Base-by-base conservation (phyloP, 371 early-diverging fungal species). In the Mycotypha africana region DNA sequence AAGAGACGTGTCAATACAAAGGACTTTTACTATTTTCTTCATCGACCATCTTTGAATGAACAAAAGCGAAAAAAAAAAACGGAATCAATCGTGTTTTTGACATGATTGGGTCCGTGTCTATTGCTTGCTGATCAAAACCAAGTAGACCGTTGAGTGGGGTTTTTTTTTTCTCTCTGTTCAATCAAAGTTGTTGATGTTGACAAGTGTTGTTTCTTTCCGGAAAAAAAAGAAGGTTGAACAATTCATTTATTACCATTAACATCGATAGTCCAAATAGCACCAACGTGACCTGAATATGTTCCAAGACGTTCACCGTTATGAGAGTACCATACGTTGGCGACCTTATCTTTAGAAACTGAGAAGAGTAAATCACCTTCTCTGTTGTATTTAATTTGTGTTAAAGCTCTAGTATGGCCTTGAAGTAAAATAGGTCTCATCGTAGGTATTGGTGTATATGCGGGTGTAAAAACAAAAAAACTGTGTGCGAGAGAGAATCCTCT, bases 351-450 rank as follows among this genome's bases (percentile, higher is more conserved):
- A 21, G 95, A 89, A 38, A 87, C 91, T 3, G 95, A 86, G 78
- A 99, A 98, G 51, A 99, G 76, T 42, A 99, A 78, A 78, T 99
- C 99, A 47, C 99, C 99, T 60, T 99, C 99, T 40, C 82, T 60
- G 83, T 99, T 99, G 86, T 97, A 99, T 74, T 93, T 94, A 67
- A 99, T 85, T 66, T 93, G 92, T 41, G 99, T 99, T 51, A 99
- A 78, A 37, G 99, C 88, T 78, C 99, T 93, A 37, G 85, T 86
- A 75, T 99, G 99, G 24, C 97, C 99, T 81, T 90, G 89, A 47
- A 95, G 81, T 45, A 97, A 74, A 76, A 96, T 95, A 43, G 98
- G 98, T 60, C 89, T 78, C 94, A 82, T 75, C 49, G 22, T 40
- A 15, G 2, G 10, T 33, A 44, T 28, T 38, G 21, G 38, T 19